phyloP scores from a whole-genome alignment of 768 basidiomycete species.

The Suillus spraguei region DNA sequence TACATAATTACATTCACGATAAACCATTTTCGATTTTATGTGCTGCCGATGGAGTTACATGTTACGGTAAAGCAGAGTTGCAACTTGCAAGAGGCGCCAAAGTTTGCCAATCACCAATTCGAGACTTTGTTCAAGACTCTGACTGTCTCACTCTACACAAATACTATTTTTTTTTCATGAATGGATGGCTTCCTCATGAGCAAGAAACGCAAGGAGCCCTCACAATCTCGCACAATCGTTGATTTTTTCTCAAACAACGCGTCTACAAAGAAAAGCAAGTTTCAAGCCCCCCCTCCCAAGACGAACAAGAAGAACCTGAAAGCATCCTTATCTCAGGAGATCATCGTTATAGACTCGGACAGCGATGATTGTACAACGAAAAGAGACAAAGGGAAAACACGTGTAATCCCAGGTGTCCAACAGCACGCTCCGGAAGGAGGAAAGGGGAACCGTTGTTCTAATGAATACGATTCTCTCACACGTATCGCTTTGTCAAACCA shows the following conservation, averaged over 20 bases:
- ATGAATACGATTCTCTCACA: conserved; percentile 2
- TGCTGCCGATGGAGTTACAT: background rate
- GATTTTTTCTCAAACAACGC: conserved; percentile 44
- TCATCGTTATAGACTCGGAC: conserved; percentile 69
- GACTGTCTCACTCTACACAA: background rate
- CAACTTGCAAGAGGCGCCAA: background rate
- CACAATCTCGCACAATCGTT: conserved; percentile 43
- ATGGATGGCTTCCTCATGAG: conserved; percentile 38
- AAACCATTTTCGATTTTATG: background rate
- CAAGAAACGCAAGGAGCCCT: conserved; percentile 36
- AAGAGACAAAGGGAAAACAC: conserved; percentile 4
- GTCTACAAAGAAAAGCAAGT: conserved; percentile 24
- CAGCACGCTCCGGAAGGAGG: background rate
- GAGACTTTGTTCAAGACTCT: background rate
- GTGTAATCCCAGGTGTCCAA: background rate
- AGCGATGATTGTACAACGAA: conserved; percentile 38
- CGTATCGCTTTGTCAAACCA: background rate
- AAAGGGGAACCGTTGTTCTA: background rate
- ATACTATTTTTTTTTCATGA: background rate
- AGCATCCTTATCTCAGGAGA: conserved; percentile 32
- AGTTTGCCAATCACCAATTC: background rate
- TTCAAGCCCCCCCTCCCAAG: conserved; percentile 9
- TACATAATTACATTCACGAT: background rate
- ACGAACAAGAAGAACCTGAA: conserved; percentile 13
- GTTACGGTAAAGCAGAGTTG: background rate